These are phyloP conservation scores for Saccharomycopsis sp. DNA, from an alignment of 805 yeast genomes.

Conservation along the genomic window DNA sequence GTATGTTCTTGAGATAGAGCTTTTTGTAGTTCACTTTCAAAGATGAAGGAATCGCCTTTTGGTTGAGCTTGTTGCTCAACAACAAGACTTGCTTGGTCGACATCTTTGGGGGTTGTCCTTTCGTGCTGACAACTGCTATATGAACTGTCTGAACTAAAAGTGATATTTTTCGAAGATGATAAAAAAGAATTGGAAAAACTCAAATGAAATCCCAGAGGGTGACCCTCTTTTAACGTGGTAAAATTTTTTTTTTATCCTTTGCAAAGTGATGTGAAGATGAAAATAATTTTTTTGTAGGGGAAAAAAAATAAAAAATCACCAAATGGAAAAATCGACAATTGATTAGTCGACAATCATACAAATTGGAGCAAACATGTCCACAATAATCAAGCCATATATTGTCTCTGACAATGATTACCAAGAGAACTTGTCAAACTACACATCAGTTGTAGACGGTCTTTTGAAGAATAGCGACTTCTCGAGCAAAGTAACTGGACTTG, in stretches of 20 bases:
- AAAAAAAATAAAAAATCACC: too few relatives aligned
- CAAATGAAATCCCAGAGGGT: not conserved
- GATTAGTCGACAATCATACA: too few relatives aligned
- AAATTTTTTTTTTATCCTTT: too few relatives aligned
- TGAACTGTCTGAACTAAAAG: too few relatives aligned
- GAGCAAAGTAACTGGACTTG: conserved; percentile 6
- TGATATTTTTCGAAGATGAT: too few relatives aligned
- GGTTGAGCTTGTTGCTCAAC: conserved; percentile 11
- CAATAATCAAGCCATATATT: conserved; percentile 16
- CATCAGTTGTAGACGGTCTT: conserved; percentile 9
- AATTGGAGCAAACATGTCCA: too few relatives aligned
- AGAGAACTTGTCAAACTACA: conserved; percentile 16
- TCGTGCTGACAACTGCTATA: not conserved
- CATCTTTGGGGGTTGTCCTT: not conserved
- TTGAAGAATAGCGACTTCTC: conserved; percentile 13
- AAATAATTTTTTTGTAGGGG: not conserved
- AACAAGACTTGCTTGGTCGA: conserved; percentile 8
- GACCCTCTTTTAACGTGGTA: too few relatives aligned
- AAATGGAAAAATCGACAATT: too few relatives aligned
- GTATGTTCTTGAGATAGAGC: conserved; percentile 13
- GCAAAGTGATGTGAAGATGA: too few relatives aligned
- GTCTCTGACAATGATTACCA: conserved; percentile 17
- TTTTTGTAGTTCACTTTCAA: conserved; percentile 12
- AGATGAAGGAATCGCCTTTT: not conserved
- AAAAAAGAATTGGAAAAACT: not conserved